A percentile compares a stretch with the other conserved stretches of the same genome.
Conservation (phyloP, 202 grass and related monocot genomes). For the Thinopyrum obtusiflorum region DNA sequence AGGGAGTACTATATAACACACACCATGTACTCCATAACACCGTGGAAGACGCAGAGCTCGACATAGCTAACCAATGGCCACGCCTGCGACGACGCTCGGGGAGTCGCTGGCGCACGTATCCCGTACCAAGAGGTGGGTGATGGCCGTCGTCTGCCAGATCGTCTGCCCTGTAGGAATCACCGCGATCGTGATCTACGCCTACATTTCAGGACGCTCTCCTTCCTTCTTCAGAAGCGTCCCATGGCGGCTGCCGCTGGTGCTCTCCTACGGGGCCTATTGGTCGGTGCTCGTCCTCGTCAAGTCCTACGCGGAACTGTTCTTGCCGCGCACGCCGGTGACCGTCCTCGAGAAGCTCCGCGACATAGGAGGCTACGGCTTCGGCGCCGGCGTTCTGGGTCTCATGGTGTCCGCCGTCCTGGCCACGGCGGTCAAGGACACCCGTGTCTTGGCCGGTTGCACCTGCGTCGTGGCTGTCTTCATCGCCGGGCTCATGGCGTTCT, state of each 20-base stretch:
- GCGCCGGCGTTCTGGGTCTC: not conserved
- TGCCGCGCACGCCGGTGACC: not conserved
- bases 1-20: no score
- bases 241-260: not conserved
- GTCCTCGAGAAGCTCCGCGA: not conserved
- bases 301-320: not conserved
- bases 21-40: no score
- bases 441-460: not conserved
- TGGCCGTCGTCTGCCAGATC: not conserved
- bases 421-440: not conserved
- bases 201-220: no score
- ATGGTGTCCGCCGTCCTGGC: not conserved
- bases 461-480: not conserved
- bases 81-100: not conserved
- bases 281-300: not conserved
- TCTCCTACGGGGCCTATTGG: not conserved
- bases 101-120: not conserved
- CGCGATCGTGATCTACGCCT: not conserved
- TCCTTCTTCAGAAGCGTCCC: not conserved
- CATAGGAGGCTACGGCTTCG: not conserved
- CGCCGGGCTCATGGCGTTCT: not conserved
- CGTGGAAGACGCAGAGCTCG: not conserved
- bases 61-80: not conserved
- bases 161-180: not conserved
- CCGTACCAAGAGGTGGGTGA: not conserved